phyloP scores from a whole-genome alignment of 164 flowering plant species.

The Macadamia tetraphylla region DNA sequence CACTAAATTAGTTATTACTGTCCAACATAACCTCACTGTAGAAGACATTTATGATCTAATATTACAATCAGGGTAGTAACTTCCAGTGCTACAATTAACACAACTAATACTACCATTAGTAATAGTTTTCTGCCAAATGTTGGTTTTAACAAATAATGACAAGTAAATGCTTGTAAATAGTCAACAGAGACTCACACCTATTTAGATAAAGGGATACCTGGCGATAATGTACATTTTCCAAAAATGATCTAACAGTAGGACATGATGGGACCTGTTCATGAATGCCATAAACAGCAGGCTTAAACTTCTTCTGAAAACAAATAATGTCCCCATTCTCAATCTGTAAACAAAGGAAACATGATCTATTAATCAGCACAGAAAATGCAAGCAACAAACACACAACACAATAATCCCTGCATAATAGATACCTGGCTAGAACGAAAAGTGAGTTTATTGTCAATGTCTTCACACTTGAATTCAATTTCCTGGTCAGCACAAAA shows the following conservation, averaged over 20 bases:
- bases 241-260: slow-evolving; percentile 79
- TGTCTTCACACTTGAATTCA: slow-evolving; percentile 91
- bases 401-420: background rate
- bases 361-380: background rate
- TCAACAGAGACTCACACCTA: too few relatives aligned
- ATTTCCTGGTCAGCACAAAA: slow-evolving; percentile 59
- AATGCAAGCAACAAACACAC: background rate
- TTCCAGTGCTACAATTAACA: too few relatives aligned
- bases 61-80: too few relatives aligned
- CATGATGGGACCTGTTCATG: slow-evolving; percentile 40
- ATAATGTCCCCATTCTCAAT: slow-evolving; percentile 96
- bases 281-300: slow-evolving; percentile 23
- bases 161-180: too few relatives aligned
- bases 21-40: too few relatives aligned
- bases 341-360: slow-evolving; percentile 31
- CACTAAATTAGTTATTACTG: too few relatives aligned
- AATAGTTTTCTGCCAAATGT: too few relatives aligned
- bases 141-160: too few relatives aligned
- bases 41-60: too few relatives aligned
- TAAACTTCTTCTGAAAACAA: slow-evolving; percentile 68
- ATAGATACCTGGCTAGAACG: slow-evolving; percentile 67
- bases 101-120: too few relatives aligned
- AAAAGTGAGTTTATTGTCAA: slow-evolving; percentile 71
- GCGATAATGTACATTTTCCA: slow-evolving; percentile 92
- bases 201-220: slow-evolving; percentile 42